Base-by-base conservation (phyloP, 2,329 filamentous ascomycete genomes). In the Aspergillus chevalieri region DNA sequence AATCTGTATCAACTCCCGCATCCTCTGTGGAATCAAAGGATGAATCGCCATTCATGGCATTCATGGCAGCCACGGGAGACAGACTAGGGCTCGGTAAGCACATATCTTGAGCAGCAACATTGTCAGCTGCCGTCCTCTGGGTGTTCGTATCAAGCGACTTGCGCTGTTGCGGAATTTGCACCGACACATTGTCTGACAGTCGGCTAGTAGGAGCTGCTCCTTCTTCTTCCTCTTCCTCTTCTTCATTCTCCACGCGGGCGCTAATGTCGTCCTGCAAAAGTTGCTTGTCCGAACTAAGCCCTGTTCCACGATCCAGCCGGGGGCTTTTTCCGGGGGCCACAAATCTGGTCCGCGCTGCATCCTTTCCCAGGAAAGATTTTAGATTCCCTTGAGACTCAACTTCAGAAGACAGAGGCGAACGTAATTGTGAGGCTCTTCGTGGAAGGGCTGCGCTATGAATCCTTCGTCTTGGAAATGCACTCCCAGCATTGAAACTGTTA, bases 51-150 rank as follows among this genome's bases (percentile, higher is more conserved):
- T 71, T 65, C 44, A 71, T 59, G 64, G 63, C 77, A 77, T 58
- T 92, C 87, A 59, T 89, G 51, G 94, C 81, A 5, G 92, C 94
- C 36, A 86, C 83, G 3, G 93, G 93, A 22, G 93, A 98, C 49
- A 98, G 74, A 62, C 93, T 91, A 30, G 93, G 93, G 67, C 93
- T 98, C 47, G 93, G 93, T 53, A 98, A 77, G 70, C 89, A 96
- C 56, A 89, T 89, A 74, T 96, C 92, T 66, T 93, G 87, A 36
- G 85, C 84, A 49, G 84, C 82, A 48, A 85, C 79, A 43, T 83
- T 86, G 61, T 90, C 84, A 45, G 91, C 77, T 44, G 71, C 71
- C 33, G 73, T 73, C 9, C 78, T 73, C 39, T 64, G 65, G 15
- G 65, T 58, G 4, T 54, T 42, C 2, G 57, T 50, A 17, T 64